These are phyloP conservation scores for Phytophthora europaea DNA, from an alignment of 352 stramenopile species.

Conservation along the genomic window DNA sequence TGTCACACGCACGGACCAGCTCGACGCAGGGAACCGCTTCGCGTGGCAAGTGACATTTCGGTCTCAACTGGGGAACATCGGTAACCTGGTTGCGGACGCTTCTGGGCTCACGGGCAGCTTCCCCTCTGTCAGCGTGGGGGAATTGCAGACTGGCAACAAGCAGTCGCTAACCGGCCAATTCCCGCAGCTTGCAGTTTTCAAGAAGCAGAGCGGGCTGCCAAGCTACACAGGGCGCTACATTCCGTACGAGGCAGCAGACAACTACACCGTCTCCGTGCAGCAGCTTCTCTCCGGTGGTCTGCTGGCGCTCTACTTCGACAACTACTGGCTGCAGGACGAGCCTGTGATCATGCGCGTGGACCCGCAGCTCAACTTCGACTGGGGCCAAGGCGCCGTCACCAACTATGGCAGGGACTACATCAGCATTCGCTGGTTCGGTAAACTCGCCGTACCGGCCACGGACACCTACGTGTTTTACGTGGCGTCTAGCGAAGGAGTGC, in stretches of 20 bases:
- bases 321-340: constrained; percentile 95
- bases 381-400: constrained; percentile 93
- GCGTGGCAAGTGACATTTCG: constrained; percentile 96
- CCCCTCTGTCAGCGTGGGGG: constrained; percentile 58
- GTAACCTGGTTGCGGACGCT: constrained; percentile 59
- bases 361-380: constrained; percentile 87
- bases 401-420: constrained; percentile 96
- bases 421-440: constrained; percentile 95
- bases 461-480: constrained; percentile 96
- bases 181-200: constrained; percentile 77
- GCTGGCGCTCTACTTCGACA: constrained; percentile 95
- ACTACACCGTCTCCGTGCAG: constrained; percentile 92
- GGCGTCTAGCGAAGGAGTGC: constrained; percentile 92
- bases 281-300: constrained; percentile 94
- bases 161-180: constrained; percentile 86
- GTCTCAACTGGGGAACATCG: constrained; percentile 84
- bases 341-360: constrained; percentile 92
- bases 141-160: constrained; percentile 72
- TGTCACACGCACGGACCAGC: constrained; percentile 77
- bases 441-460: constrained; percentile 79
- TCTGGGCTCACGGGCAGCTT: constrained; percentile 68
- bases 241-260: constrained; percentile 63
- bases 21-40: constrained; percentile 88
- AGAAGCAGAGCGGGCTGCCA: constrained; percentile 94
- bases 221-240: constrained; percentile 95